A percentile compares a stretch with the other conserved stretches of the same genome.
Conservation (phyloP, 805 yeast species). For the Barnettozyma pratensis region DNA sequence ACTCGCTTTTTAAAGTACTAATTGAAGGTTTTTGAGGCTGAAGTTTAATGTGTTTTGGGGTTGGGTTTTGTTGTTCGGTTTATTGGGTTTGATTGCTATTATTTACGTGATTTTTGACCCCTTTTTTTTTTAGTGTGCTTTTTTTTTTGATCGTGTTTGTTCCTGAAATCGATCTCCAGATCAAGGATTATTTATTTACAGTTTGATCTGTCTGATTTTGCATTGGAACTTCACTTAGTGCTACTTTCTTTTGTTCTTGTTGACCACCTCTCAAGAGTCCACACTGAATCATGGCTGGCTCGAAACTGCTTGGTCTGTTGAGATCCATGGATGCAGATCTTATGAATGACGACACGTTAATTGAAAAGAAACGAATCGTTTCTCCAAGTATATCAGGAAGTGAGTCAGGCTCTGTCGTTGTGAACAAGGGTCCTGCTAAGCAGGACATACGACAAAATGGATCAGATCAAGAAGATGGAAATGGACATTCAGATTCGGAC, state of each 20-base stretch:
- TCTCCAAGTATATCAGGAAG: constrained; percentile 17
- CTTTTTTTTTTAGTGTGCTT: not conserved
- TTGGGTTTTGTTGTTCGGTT: too few species aligned
- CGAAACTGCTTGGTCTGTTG: constrained; percentile 16
- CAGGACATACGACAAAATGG: constrained; percentile 4
- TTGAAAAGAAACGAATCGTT: constrained; percentile 19
- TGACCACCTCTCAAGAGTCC: not conserved
- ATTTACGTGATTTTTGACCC: too few species aligned
- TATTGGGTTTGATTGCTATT: too few species aligned
- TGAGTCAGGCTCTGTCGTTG: constrained; percentile 20
- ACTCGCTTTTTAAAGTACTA: too few species aligned
- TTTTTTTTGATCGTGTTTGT: not conserved
- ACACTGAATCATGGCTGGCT: constrained; percentile 14
- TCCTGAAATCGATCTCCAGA: too few species aligned
- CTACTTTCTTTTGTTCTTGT: too few species aligned
- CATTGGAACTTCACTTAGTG: too few species aligned
- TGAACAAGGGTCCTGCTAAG: constrained; percentile 1
- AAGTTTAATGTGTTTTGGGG: too few species aligned
- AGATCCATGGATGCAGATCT: constrained; percentile 14
- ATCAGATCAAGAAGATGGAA: constrained; percentile 13
- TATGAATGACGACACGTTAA: constrained; percentile 17
- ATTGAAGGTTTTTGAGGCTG: too few species aligned
- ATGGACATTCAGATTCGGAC: constrained; percentile 17
- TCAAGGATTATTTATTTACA: not conserved
- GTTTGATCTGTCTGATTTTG: not conserved